Percentiles rank a stretch among this genome's conserved stretches.
Evolutionary conservation across 331 rosid genomes (phyloP).

Genomic region (Malus hybrid): DNA sequence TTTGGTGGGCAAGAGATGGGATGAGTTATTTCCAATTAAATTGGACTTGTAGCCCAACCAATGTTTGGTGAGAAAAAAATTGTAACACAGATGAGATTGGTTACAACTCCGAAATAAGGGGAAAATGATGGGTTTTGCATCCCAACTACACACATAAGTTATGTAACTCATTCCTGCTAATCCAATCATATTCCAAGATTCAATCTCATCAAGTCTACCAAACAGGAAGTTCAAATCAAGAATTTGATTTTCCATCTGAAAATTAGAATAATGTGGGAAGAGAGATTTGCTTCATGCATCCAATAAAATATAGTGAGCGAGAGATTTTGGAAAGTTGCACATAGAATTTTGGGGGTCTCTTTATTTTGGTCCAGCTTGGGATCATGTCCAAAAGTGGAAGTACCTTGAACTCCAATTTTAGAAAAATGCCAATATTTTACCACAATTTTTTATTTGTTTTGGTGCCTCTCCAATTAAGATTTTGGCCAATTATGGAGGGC

Average conservation of each 20-base stretch:
- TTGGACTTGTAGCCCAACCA: no score
- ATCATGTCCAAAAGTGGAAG: constrained; percentile 14
- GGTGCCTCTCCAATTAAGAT: neutral
- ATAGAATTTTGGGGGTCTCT: constrained; percentile 4
- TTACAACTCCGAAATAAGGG: no score
- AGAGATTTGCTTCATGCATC: neutral
- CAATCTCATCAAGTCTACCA: no score
- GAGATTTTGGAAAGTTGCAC: neutral
- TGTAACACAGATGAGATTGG: no score
- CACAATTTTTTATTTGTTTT: neutral
- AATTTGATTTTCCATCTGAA: neutral
- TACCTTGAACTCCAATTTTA: neutral
- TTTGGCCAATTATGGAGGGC: neutral
- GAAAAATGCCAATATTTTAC: neutral
- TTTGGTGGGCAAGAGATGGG: no score
- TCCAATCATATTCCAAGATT: no score
- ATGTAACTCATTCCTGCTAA: no score
- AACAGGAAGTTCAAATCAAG: neutral
- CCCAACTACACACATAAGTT: no score
- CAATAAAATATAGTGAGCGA: neutral
- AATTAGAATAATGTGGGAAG: constrained; percentile 15
- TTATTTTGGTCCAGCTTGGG: constrained; percentile 17
- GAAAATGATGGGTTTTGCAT: no score
- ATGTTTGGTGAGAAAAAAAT: no score
- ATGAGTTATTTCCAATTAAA: no score